phyloP scores from a whole-genome alignment of 2,329 filamentous ascomycete genomes.

The Ophiostoma piceae region DNA sequence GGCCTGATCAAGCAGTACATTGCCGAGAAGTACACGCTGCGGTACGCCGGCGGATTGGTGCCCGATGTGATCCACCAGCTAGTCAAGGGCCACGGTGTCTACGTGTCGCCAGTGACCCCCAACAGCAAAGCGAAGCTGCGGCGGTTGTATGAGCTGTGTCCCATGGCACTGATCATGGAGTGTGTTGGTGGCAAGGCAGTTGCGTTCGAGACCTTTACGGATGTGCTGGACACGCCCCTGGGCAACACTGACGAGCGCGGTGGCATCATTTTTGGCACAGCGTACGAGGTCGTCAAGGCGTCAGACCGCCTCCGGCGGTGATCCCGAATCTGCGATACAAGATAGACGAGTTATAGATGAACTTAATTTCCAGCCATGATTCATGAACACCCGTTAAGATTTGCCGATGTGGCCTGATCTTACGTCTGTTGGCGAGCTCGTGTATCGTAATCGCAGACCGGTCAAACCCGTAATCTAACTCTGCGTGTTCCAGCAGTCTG shows the following conservation, averaged over 20 bases:
- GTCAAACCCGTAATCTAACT: no score
- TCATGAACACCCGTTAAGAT: not conserved
- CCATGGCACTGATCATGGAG: slow-evolving; percentile 56
- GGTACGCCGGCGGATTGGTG: slow-evolving; percentile 57
- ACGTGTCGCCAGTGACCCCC: slow-evolving; percentile 52
- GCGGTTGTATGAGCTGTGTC: slow-evolving; percentile 54
- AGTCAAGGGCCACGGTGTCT: slow-evolving; percentile 57
- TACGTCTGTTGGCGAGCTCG: no score
- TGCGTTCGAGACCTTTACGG: slow-evolving; percentile 38
- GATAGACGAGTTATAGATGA: not conserved
- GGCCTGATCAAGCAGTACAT: slow-evolving; percentile 47
- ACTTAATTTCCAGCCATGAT: not conserved
- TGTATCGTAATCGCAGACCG: no score
- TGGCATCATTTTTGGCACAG: slow-evolving; percentile 47
- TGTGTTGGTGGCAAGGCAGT: slow-evolving; percentile 54
- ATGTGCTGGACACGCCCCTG: slow-evolving; percentile 40
- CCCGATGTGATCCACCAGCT: slow-evolving; percentile 57
- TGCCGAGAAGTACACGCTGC: slow-evolving; percentile 50
- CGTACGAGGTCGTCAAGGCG: slow-evolving; percentile 42
- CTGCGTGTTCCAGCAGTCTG: no score
- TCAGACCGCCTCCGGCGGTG: not conserved
- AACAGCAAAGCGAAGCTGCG: slow-evolving; percentile 53
- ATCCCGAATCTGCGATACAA: not conserved
- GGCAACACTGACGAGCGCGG: slow-evolving; percentile 45
- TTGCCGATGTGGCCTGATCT: no score